Evolutionary conservation across 305 asterid genomes (phyloP).

Genomic region (Fraxinus ornus): DNA sequence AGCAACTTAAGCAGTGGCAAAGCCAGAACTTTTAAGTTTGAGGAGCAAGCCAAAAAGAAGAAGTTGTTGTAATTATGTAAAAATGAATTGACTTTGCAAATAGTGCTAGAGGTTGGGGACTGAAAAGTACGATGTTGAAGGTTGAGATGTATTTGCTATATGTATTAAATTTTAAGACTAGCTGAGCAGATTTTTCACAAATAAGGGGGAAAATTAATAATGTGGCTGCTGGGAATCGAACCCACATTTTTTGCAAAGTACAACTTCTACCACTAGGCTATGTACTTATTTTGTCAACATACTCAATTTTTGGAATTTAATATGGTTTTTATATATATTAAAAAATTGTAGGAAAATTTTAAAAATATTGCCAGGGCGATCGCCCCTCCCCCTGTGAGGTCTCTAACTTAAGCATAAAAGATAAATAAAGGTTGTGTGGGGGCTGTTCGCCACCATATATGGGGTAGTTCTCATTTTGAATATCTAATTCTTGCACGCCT

Average conservation of each 20-base stretch:
- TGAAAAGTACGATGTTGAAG: neutral
- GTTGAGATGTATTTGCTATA: neutral
- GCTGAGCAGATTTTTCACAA: neutral
- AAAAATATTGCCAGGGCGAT: neutral
- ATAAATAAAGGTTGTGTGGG: neutral
- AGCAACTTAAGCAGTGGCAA: neutral
- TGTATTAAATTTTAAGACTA: neutral
- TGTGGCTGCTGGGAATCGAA: neutral
- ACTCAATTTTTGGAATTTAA: neutral
- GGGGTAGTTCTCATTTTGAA: neutral
- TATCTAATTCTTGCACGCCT: neutral
- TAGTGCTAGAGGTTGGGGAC: neutral
- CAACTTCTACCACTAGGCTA: neutral
- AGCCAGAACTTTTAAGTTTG: neutral
- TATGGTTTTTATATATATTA: neutral
- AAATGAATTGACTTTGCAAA: neutral
- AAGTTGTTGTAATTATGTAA: neutral
- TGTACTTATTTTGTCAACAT: neutral
- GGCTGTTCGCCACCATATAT: neutral
- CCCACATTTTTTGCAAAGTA: neutral
- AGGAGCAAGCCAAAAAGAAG: neutral
- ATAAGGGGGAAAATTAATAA: neutral
- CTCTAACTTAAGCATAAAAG: neutral
- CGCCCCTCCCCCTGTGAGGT: neutral
- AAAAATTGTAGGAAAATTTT: neutral